Evolutionary conservation across 75 land plant species (phyloP).

Genomic region (Cupressus sempervirens): DNA sequence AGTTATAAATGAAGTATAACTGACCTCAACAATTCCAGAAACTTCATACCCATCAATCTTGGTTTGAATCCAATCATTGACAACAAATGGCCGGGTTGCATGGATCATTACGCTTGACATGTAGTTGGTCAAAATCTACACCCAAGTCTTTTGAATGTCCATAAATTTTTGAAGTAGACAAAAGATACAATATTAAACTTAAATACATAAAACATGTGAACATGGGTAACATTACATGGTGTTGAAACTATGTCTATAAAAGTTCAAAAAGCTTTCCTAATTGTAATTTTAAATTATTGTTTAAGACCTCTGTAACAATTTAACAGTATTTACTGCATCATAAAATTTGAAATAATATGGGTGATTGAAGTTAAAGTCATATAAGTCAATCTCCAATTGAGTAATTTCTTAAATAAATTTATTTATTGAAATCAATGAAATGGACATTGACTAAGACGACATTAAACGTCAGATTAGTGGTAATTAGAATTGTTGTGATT

Average conservation of each 20-base stretch:
- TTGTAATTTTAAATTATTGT: neutral
- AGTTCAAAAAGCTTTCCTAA: neutral
- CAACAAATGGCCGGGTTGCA: conserved; percentile 94
- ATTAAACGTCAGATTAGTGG: neutral
- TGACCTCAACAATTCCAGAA: conserved; percentile 96
- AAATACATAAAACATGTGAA: neutral
- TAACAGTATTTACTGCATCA: neutral
- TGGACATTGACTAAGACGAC: neutral
- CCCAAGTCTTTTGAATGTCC: neutral
- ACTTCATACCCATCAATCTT: conserved; percentile 97
- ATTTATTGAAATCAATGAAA: neutral
- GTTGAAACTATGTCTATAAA: neutral
- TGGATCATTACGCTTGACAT: conserved; percentile 95
- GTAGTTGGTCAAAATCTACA: conserved; percentile 93
- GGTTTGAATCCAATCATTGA: conserved; percentile 95
- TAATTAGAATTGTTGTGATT: neutral
- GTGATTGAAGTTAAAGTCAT: neutral
- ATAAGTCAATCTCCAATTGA: neutral
- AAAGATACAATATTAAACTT: neutral
- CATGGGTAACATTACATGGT: neutral
- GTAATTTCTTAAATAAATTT: neutral
- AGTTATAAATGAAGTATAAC: conserved; percentile 3
- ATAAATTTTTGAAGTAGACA: neutral
- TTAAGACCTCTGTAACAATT: neutral
- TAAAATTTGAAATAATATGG: neutral